Evolutionary conservation across 164 flowering plant genomes (phyloP).

Genomic region (Buxus sempervirens): DNA sequence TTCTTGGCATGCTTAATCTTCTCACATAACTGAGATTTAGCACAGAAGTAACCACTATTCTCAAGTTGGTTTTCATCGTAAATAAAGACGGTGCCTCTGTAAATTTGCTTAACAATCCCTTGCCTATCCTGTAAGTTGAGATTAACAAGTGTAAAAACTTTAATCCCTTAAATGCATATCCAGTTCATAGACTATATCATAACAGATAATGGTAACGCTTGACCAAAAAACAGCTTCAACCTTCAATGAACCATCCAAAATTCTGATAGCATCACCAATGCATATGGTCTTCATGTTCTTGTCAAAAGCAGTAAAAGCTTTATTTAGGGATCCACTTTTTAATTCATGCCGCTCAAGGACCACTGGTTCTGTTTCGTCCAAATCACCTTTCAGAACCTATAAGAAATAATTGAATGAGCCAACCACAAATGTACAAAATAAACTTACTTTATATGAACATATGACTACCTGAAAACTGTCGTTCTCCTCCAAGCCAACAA

Average conservation of each 20-base stretch:
- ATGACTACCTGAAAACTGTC: conserved; percentile 62
- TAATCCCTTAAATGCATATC: background rate
- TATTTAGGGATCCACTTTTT: conserved; percentile 47
- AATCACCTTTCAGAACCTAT: conserved; percentile 66
- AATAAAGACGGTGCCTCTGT: conserved; percentile 61
- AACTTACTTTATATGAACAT: background rate
- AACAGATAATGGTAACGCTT: background rate
- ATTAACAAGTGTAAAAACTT: background rate
- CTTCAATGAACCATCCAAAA: conserved; percentile 77
- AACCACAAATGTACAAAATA: background rate
- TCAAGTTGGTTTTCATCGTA: conserved; percentile 62
- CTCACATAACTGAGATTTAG: conserved; percentile 66
- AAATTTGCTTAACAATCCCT: conserved; percentile 74
- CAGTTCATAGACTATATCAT: background rate
- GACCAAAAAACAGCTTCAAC: conserved; percentile 29
- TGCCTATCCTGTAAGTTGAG: conserved; percentile 57
- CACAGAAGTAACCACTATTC: conserved; percentile 70
- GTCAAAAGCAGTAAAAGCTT: conserved; percentile 66
- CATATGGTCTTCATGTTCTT: conserved; percentile 46
- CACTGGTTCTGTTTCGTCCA: conserved; percentile 49
- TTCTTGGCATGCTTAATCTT: conserved; percentile 41
- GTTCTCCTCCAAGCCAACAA: conserved; percentile 62
- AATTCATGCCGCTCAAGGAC: conserved; percentile 39
- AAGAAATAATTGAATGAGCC: conserved; percentile 4
- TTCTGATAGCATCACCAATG: conserved; percentile 53